These are phyloP conservation scores for Grosmannia huntii DNA, from an alignment of 2,329 filamentous ascomycete species.

Conservation along the genomic window DNA sequence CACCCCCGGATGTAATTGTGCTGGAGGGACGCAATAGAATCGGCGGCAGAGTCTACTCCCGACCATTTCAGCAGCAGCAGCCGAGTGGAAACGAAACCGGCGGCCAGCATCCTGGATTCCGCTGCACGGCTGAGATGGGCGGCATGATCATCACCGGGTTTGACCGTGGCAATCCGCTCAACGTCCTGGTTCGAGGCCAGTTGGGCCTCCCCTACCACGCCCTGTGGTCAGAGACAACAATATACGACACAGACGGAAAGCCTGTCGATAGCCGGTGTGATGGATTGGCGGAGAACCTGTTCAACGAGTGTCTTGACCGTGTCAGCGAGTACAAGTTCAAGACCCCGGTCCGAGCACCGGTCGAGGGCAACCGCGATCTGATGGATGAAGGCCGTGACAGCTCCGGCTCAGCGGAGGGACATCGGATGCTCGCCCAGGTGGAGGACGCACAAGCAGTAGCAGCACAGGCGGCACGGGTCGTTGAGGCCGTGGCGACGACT, in stretches of 20 bases:
- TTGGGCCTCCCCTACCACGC: conserved; percentile 76
- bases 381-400: conserved; percentile 70
- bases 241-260: conserved; percentile 74
- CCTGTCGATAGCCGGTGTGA: conserved; percentile 70
- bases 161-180: conserved; percentile 86
- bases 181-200: conserved; percentile 82
- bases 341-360: conserved; percentile 51
- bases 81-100: conserved; percentile 15
- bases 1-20: conserved; percentile 61
- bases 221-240: conserved; percentile 56
- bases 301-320: conserved; percentile 87
- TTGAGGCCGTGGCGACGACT: conserved; percentile 14
- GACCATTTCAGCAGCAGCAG: conserved; percentile 46
- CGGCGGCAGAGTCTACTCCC: conserved; percentile 88
- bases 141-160: conserved; percentile 98
- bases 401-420: conserved; percentile 48
- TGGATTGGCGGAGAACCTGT: conserved; percentile 75
- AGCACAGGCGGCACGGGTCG: neutral
- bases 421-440: conserved; percentile 57
- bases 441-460: conserved; percentile 53
- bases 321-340: conserved; percentile 86
- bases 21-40: conserved; percentile 80
- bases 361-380: conserved; percentile 70
- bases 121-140: conserved; percentile 87
- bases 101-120: conserved; percentile 11